Percentiles rank a stretch among this genome's conserved stretches.
These are phyloP conservation scores for Pulveroboletus ravenelii DNA, from an alignment of 768 basidiomycete species.

Conservation along the genomic window DNA sequence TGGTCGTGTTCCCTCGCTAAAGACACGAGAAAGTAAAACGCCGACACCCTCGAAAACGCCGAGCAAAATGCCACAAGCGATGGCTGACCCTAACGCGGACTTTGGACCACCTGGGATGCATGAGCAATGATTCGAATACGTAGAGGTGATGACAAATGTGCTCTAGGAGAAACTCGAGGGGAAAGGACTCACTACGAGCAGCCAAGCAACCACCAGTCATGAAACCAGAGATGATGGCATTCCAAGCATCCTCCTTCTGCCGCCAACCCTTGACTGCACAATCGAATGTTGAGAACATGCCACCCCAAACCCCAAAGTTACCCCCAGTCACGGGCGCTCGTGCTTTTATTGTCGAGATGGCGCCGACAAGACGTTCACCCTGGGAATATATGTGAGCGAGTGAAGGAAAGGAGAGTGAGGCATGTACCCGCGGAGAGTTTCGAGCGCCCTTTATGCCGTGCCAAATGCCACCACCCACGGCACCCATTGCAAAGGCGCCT, in stretches of 20 bases:
- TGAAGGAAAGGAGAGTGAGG: not conserved
- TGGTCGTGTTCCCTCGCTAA: constrained; percentile 78
- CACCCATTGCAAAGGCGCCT: constrained; percentile 96
- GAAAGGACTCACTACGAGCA: constrained; percentile 69
- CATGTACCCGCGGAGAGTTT: constrained; percentile 86
- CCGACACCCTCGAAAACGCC: constrained; percentile 96
- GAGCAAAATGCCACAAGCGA: constrained; percentile 93
- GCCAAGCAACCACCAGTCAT: constrained; percentile 97
- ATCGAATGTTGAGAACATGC: constrained; percentile 98
- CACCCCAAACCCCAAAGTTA: constrained; percentile 94
- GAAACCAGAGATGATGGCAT: constrained; percentile 97
- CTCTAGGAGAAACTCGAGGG: not conserved
- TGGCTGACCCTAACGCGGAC: constrained; percentile 86
- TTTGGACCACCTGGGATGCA: constrained; percentile 74
- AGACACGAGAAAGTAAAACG: constrained; percentile 83
- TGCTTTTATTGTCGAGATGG: constrained; percentile 94
- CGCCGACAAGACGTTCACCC: constrained; percentile 94
- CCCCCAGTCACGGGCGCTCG: constrained; percentile 97
- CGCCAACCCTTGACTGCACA: constrained; percentile 96
- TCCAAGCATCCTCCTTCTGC: constrained; percentile 99
- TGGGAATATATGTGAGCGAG: constrained; percentile 27
- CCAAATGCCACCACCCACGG: constrained; percentile 97
- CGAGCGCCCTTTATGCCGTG: constrained; percentile 97
- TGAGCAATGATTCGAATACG: constrained; percentile 6
- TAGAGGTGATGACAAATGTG: not conserved